Conservation (phyloP, 2,329 filamentous ascomycete genomes). For the Penicillium sp. region DNA sequence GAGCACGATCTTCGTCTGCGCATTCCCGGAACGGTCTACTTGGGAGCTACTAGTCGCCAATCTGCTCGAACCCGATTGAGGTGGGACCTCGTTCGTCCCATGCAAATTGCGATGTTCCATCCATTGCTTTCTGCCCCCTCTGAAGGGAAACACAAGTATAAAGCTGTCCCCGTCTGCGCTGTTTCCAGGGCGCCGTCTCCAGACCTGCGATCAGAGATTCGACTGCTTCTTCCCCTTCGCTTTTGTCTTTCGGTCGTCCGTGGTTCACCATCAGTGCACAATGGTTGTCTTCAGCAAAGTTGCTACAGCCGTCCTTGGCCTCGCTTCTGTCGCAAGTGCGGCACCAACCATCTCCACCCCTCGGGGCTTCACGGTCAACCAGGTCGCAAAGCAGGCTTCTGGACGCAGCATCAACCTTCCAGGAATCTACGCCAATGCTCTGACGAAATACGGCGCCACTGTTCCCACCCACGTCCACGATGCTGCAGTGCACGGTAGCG, state of each 20-base stretch:
- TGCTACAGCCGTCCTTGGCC: constrained; percentile 31
- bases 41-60: constrained; percentile 6
- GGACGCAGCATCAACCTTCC: constrained; percentile 35
- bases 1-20: constrained; percentile 9
- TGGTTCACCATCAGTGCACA: constrained; percentile 17
- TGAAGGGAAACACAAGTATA: constrained; percentile 28
- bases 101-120: constrained; percentile 5
- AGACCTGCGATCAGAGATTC: not conserved
- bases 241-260: constrained; percentile 11
- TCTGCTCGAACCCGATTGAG: constrained; percentile 3
- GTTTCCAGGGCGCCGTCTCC: constrained; percentile 15
- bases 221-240: constrained; percentile 15
- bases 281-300: constrained; percentile 44
- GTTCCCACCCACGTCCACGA: constrained; percentile 37
- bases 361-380: constrained; percentile 39
- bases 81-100: constrained; percentile 7
- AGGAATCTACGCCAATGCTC: constrained; percentile 32
- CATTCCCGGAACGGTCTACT: constrained; percentile 3
- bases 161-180: constrained; percentile 25
- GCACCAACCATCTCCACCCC: constrained; percentile 29
- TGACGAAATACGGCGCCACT: constrained; percentile 36
- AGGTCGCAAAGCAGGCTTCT: constrained; percentile 28
- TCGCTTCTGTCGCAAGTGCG: constrained; percentile 36
- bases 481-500: constrained; percentile 39
- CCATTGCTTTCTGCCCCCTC: not conserved